These are phyloP conservation scores for Exophiala bonariae DNA, from an alignment of 2,329 filamentous ascomycete genomes.

Conservation along the genomic window DNA sequence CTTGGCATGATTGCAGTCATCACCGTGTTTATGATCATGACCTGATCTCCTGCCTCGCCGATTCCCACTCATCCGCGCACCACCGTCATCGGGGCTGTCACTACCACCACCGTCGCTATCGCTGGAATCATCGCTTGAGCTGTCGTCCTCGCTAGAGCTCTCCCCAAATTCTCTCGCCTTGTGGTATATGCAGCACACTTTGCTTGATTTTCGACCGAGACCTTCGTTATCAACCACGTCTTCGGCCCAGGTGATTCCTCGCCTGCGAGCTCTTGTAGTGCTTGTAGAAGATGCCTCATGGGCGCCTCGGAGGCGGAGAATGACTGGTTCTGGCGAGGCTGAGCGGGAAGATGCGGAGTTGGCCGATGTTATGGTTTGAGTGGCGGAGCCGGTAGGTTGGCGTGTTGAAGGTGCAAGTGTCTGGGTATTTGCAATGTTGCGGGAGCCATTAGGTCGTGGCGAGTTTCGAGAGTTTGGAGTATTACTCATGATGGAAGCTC, in stretches of 20 bases:
- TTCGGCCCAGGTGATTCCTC: constrained; percentile 86
- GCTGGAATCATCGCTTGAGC: constrained; percentile 48
- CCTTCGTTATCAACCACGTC: constrained; percentile 95
- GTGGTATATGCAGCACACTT: constrained; percentile 99
- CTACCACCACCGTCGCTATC: constrained; percentile 43
- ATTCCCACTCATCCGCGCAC: constrained; percentile 28
- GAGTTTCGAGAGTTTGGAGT: not conserved
- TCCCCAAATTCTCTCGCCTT: constrained; percentile 78
- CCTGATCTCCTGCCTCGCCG: constrained; percentile 14
- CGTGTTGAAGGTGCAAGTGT: constrained; percentile 8
- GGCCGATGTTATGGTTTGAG: constrained; percentile 32
- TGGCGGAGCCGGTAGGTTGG: constrained; percentile 21
- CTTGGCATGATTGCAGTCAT: constrained; percentile 28
- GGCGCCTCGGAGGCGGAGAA: constrained; percentile 29
- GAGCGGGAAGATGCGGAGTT: constrained; percentile 22
- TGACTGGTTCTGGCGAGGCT: constrained; percentile 22
- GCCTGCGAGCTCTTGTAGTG: constrained; percentile 28
- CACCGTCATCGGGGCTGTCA: constrained; percentile 27
- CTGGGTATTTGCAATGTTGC: constrained; percentile 8
- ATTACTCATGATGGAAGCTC: not conserved
- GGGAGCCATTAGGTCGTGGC: constrained; percentile 2
- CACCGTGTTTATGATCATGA: constrained; percentile 23
- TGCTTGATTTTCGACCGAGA: constrained; percentile 88
- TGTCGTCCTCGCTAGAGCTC: constrained; percentile 62
- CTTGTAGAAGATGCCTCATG: constrained; percentile 13